These are phyloP conservation scores for Dalechampia spathulata DNA, from an alignment of 441 rosid genomes.

Conservation along the genomic window DNA sequence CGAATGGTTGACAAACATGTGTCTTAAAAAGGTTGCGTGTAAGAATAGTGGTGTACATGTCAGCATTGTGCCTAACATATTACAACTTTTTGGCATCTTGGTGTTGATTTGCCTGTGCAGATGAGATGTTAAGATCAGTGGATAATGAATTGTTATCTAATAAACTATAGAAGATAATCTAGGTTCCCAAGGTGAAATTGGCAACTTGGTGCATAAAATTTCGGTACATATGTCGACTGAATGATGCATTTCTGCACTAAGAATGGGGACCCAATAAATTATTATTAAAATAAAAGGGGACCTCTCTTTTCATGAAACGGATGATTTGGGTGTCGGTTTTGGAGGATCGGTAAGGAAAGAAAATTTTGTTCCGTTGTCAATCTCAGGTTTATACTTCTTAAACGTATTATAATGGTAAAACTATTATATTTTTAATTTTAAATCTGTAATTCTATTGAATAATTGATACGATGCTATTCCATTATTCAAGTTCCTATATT, in stretches of 20 bases:
- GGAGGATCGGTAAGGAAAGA: too few relatives aligned
- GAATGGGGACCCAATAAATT: not conserved
- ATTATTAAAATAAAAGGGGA: not conserved
- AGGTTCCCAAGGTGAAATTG: not conserved
- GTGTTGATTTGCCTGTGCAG: slow-evolving; percentile 2
- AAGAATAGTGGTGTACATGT: slow-evolving; percentile 33
- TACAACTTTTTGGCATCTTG: not conserved
- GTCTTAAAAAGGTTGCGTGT: slow-evolving; percentile 2
- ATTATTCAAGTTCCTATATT: too few relatives aligned
- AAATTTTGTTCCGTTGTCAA: too few relatives aligned
- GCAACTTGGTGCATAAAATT: slow-evolving; percentile 5
- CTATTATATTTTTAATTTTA: too few relatives aligned
- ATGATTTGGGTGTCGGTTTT: too few relatives aligned
- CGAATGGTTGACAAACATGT: slow-evolving; percentile 9
- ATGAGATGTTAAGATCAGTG: slow-evolving; percentile 30
- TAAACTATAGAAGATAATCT: too few relatives aligned
- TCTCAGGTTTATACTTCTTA: too few relatives aligned
- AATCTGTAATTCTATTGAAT: too few relatives aligned
- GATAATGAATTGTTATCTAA: slow-evolving; percentile 33
- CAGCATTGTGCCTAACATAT: slow-evolving; percentile 41
- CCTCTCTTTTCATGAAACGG: too few relatives aligned
- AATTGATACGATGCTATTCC: too few relatives aligned
- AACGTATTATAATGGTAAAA: too few relatives aligned
- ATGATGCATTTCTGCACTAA: slow-evolving; percentile 1
- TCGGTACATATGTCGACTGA: slow-evolving; percentile 26